A percentile compares a stretch with the other conserved stretches of the same genome.
Evolutionary conservation across 805 yeast species (phyloP).

Genomic region (Komagataella mondaviorum): DNA sequence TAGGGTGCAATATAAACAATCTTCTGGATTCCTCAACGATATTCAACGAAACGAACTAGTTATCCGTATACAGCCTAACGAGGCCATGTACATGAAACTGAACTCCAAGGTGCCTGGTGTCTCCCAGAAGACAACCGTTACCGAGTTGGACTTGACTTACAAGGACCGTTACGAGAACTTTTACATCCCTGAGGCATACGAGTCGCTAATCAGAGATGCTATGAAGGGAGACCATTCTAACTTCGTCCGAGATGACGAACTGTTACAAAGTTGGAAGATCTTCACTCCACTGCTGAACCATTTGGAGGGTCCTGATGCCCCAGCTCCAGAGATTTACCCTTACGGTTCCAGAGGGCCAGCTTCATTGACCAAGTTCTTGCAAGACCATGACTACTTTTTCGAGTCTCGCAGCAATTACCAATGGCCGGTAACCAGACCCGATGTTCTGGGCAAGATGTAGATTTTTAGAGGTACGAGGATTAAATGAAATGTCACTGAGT

Average conservation of each 20-base stretch:
- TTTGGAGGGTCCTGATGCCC: slow-evolving; percentile 61
- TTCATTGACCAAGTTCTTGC: slow-evolving; percentile 45
- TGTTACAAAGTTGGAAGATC: slow-evolving; percentile 83
- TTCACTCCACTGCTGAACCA: slow-evolving; percentile 83
- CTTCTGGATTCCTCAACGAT: slow-evolving; percentile 66
- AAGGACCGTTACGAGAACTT: slow-evolving; percentile 68
- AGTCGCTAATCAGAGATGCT: slow-evolving; percentile 86
- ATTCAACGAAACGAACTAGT: slow-evolving; percentile 90
- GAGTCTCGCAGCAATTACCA: slow-evolving; percentile 54
- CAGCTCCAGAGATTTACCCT: slow-evolving; percentile 56
- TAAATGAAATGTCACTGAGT: background rate
- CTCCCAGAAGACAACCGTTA: slow-evolving; percentile 65
- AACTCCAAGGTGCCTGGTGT: slow-evolving; percentile 92
- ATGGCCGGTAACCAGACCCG: slow-evolving; percentile 78
- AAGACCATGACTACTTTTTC: slow-evolving; percentile 60
- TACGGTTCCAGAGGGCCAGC: slow-evolving; percentile 91
- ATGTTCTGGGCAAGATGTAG: slow-evolving; percentile 15
- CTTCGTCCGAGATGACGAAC: slow-evolving; percentile 95
- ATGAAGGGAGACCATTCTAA: slow-evolving; percentile 89
- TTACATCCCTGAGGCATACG: slow-evolving; percentile 97
- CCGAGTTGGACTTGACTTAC: slow-evolving; percentile 87
- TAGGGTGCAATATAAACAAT: slow-evolving; percentile 83
- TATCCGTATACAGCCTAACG: slow-evolving; percentile 87
- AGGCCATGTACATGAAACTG: slow-evolving; percentile 85
- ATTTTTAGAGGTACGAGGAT: background rate